These are phyloP conservation scores for Thamnidium elegans DNA, from an alignment of 192 early-diverging fungal species.

Conservation along the genomic window DNA sequence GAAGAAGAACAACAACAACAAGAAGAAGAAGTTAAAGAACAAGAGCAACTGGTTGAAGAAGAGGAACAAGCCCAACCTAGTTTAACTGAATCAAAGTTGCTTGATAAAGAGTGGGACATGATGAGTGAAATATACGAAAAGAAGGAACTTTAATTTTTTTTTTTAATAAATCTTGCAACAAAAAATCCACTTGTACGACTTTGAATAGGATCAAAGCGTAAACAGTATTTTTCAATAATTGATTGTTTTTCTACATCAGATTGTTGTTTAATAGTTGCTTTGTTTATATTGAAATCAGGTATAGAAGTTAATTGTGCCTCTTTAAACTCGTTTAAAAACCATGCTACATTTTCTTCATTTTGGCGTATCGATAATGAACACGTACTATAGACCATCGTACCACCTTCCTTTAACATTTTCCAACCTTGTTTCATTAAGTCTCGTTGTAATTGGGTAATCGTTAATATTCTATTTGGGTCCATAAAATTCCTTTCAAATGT, in stretches of 20 bases:
- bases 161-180: constrained; percentile 74
- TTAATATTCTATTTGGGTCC: constrained; percentile 54
- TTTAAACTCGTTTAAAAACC: constrained; percentile 61
- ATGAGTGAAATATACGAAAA: constrained; percentile 38
- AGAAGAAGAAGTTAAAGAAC: no score
- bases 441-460: constrained; percentile 62
- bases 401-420: constrained; percentile 66
- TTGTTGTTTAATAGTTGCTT: constrained; percentile 28
- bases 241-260: constrained; percentile 20
- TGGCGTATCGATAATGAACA: constrained; percentile 75
- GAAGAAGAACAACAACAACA: background rate
- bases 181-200: constrained; percentile 78
- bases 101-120: constrained; percentile 35
- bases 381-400: constrained; percentile 86
- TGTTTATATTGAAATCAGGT: constrained; percentile 33
- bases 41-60: background rate
- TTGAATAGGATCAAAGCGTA: constrained; percentile 66
- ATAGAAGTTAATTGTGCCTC: constrained; percentile 56
- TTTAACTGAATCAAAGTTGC: constrained; percentile 3
- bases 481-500: constrained; percentile 74
- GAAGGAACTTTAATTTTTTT: background rate
- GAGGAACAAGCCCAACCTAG: background rate
- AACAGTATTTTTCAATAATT: constrained; percentile 33
- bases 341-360: constrained; percentile 82
- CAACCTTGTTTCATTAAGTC: constrained; percentile 75